Evolutionary conservation across 108 stramenopile species (phyloP), one percentile per base, ranked within the genome.

Genomic region (Stephanodiscus minutulus): DNA sequence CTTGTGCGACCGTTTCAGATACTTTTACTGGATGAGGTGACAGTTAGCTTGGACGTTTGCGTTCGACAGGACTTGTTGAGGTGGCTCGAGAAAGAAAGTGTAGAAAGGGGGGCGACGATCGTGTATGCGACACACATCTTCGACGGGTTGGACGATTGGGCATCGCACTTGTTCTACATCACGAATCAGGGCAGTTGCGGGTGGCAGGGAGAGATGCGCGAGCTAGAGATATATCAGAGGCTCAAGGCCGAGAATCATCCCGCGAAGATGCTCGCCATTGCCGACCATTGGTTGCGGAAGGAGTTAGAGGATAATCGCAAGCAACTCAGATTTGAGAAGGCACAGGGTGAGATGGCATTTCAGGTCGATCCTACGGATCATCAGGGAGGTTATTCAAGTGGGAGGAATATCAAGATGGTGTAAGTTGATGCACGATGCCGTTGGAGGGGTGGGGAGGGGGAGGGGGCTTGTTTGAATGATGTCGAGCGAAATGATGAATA

Each of bases 41-140:
- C 98, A 7, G 96, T 94, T 31, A 95, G 93, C 44, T 70, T 99
- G 70, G 99, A 98, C 81, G 96, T 97, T 11, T 92, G 97, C 57
- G 96, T 96, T 20, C 86, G 97, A 29, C 94, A 95, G 46, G 96
- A 98, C 84, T 73, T 98, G 28, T 68, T 98, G 25, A 71, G 79
- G 21, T 99, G 96, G 96, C 77, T 99, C 53, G 92, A 93, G 65
- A 67, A 75, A 18, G 99, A 99, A 84, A 90, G 89, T 31, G 93
- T 92, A 54, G 83, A 85, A 63, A 83, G 95, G 6, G 89, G 91
- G 11, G 94, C 97, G 1, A 98, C 98, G 13, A 96, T 99, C 60
- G 71, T 99, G 27, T 99, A 99, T 78, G 99, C 98, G 7, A 99
- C 98, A 3, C 98, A 99, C 72, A 98, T 99, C 58, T 99, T 99